Evolutionary conservation across 768 basidiomycete species (phyloP).

Genomic region (Suillus paluster): DNA sequence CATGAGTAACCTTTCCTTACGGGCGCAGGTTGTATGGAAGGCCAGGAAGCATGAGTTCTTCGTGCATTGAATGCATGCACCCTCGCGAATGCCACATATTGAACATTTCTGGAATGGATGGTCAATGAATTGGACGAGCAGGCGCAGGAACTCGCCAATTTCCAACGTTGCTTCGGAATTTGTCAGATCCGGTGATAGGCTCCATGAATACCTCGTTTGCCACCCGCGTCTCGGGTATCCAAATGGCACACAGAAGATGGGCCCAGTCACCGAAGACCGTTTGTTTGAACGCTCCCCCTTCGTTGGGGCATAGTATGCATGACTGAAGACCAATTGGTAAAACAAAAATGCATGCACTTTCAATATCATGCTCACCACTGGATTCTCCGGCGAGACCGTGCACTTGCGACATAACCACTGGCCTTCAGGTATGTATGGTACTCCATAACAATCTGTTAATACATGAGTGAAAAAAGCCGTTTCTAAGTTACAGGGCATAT

Average conservation of each 20-base stretch:
- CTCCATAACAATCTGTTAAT: constrained; percentile 90
- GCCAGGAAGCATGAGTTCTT: constrained; percentile 90
- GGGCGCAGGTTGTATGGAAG: constrained; percentile 93
- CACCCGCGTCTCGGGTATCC: constrained; percentile 93
- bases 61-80: constrained; percentile 96
- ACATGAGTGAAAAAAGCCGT: constrained; percentile 1
- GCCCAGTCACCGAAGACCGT: constrained; percentile 93
- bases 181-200: constrained; percentile 88
- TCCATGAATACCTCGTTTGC: constrained; percentile 98
- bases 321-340: constrained; percentile 51
- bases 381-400: constrained; percentile 95
- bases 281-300: constrained; percentile 99
- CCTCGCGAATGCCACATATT: constrained; percentile 61
- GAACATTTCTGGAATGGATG: constrained; percentile 55
- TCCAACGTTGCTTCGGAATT: constrained; percentile 92
- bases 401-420: constrained; percentile 99
- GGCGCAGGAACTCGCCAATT: constrained; percentile 63
- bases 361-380: constrained; percentile 67
- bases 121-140: constrained; percentile 11
- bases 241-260: constrained; percentile 95
- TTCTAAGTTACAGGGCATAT: constrained; percentile 18
- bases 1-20: constrained; percentile 81
- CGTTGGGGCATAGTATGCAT: constrained; percentile 94
- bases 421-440: constrained; percentile 98
- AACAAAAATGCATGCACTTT: background rate